A percentile compares a stretch with the other conserved stretches of the same genome.
phyloP scores from a whole-genome alignment of 2,329 filamentous ascomycete genomes.

The Penicillium oxalicum region DNA sequence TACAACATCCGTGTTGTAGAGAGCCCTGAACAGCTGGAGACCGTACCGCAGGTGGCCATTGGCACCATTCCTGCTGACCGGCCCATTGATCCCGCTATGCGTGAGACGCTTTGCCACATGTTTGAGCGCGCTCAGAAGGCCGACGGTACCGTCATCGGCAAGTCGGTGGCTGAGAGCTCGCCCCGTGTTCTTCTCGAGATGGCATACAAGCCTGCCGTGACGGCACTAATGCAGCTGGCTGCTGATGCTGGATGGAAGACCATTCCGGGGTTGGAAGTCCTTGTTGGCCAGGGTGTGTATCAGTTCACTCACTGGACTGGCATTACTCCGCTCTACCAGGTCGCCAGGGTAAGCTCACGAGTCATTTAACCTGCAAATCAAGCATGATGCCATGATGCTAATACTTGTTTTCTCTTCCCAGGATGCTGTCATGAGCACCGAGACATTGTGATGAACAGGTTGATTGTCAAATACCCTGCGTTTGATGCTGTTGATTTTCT shows the following conservation, averaged over 20 bases:
- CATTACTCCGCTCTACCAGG: constrained; percentile 46
- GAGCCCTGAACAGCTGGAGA: constrained; percentile 47
- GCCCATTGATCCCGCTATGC: constrained; percentile 68
- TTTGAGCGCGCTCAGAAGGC: constrained; percentile 47
- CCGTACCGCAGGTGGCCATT: constrained; percentile 65
- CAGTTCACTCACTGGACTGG: constrained; percentile 36
- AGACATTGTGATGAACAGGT: constrained; percentile 6
- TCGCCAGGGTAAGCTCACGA: constrained; percentile 53
- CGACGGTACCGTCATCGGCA: constrained; percentile 31
- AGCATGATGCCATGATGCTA: background rate
- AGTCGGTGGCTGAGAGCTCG: constrained; percentile 30
- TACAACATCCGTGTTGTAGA: constrained; percentile 66
- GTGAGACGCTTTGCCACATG: constrained; percentile 55
- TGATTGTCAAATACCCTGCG: background rate
- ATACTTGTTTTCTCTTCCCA: constrained; percentile 3
- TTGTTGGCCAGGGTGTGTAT: constrained; percentile 77
- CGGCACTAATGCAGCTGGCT: constrained; percentile 78
- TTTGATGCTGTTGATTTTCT: no score
- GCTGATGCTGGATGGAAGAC: constrained; percentile 71
- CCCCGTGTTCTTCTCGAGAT: constrained; percentile 75
- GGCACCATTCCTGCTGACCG: constrained; percentile 87
- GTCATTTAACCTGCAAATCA: background rate
- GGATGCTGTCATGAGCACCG: constrained; percentile 25
- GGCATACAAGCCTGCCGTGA: constrained; percentile 87
- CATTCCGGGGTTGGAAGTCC: constrained; percentile 79